These are phyloP conservation scores for Pseudofabraea citricarpa DNA, from an alignment of 2,329 filamentous ascomycete genomes.

Conservation along the genomic window DNA sequence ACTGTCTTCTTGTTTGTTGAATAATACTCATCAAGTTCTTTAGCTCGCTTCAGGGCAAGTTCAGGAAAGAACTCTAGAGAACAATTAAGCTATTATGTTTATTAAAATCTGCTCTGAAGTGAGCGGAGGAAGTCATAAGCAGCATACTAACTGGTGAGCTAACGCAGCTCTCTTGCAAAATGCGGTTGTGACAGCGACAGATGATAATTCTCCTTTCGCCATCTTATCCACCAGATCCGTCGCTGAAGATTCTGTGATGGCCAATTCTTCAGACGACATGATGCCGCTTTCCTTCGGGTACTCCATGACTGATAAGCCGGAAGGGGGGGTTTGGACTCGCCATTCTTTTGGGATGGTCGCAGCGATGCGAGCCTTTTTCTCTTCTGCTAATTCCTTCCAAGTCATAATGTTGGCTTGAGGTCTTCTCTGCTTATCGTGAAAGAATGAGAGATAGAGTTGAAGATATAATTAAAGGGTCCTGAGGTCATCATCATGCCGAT, in stretches of 20 bases:
- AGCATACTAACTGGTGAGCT: constrained; percentile 40
- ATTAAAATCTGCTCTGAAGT: not conserved
- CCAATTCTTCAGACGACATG: constrained; percentile 33
- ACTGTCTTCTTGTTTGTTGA: constrained; percentile 32
- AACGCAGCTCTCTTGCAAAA: constrained; percentile 47
- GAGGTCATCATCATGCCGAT: no score
- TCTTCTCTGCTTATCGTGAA: no score
- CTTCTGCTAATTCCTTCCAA: constrained; percentile 16
- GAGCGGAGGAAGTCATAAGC: not conserved
- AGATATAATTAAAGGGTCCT: no score
- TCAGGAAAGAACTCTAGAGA: constrained; percentile 41
- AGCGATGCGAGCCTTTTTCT: constrained; percentile 17
- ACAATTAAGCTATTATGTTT: constrained; percentile 24
- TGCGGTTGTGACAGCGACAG: constrained; percentile 41
- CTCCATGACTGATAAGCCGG: constrained; percentile 15
- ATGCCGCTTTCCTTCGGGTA: constrained; percentile 13
- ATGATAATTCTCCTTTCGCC: constrained; percentile 33
- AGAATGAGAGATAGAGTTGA: no score
- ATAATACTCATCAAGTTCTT: constrained; percentile 36
- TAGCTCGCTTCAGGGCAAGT: constrained; percentile 35
- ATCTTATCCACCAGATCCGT: constrained; percentile 22
- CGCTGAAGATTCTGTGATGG: constrained; percentile 35
- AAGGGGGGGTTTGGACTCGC: constrained; percentile 14
- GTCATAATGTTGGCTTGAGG: no score
- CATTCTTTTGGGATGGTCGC: constrained; percentile 19